phyloP scores from a whole-genome alignment of 1,139 yeast species.

The Yamadazyma spencermartinsiae region DNA sequence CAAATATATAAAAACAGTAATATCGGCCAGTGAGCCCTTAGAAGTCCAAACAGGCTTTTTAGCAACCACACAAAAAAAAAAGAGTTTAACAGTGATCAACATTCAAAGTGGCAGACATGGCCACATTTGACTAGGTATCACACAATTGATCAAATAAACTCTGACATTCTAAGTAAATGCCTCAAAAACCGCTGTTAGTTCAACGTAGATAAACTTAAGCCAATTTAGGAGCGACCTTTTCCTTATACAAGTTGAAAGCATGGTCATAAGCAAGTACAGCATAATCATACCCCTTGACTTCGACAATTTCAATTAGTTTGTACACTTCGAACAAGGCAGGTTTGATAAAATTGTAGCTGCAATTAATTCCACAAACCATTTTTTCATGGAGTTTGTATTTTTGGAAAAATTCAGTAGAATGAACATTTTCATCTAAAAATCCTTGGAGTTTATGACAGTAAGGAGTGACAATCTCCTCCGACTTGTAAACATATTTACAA shows the following conservation, averaged over 20 bases:
- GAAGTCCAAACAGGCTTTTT: background rate
- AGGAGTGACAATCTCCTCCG: constrained; percentile 32
- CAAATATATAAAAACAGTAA: constrained; percentile 1
- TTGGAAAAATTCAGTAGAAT: constrained; percentile 35
- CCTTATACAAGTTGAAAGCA: constrained; percentile 9
- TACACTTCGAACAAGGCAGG: constrained; percentile 32
- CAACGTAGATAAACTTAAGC: too few relatives aligned
- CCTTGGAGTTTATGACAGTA: constrained; percentile 27
- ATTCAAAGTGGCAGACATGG: too few relatives aligned
- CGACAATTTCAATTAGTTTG: constrained; percentile 33
- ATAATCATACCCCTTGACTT: constrained; percentile 26
- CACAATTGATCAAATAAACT: too few relatives aligned
- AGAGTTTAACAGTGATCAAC: too few relatives aligned
- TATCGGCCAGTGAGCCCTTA: background rate
- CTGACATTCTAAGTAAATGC: too few relatives aligned
- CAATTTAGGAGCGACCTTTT: constrained; percentile 9
- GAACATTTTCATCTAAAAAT: constrained; percentile 40
- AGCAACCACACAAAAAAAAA: too few relatives aligned
- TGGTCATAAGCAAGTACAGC: constrained; percentile 17
- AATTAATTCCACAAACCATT: constrained; percentile 19
- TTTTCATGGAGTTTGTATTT: constrained; percentile 36
- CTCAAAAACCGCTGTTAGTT: too few relatives aligned
- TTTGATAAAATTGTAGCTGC: constrained; percentile 20
- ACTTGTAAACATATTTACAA: constrained; percentile 37
- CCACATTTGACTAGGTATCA: too few relatives aligned